Conservation (phyloP, 805 yeast genomes). For the Candida piceae region DNA sequence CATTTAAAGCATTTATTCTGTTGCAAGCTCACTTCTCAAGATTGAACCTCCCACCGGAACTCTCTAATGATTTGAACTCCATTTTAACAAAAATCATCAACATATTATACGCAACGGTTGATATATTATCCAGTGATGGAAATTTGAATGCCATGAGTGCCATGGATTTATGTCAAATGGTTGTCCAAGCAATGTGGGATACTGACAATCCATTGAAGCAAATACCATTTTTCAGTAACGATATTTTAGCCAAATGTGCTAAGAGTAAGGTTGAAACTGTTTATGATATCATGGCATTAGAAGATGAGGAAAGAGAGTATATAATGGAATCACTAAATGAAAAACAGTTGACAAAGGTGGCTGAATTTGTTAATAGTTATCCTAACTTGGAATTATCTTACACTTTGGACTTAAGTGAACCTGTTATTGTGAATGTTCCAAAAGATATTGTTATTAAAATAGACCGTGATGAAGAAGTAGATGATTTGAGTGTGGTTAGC, state of each 20-base stretch:
- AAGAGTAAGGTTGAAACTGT: conserved; percentile 60
- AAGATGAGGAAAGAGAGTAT: conserved; percentile 55
- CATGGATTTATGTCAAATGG: conserved; percentile 86
- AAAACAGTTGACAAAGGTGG: conserved; percentile 56
- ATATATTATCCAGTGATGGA: conserved; percentile 77
- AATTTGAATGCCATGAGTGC: conserved; percentile 69
- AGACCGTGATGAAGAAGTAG: conserved; percentile 73
- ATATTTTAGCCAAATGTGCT: conserved; percentile 49
- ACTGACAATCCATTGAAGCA: conserved; percentile 74
- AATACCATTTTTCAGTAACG: conserved; percentile 59
- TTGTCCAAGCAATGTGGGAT: conserved; percentile 83
- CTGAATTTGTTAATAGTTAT: conserved; percentile 82
- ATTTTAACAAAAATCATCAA: conserved; percentile 47
- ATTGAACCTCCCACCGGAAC: conserved; percentile 53
- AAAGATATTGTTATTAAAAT: conserved; percentile 43
- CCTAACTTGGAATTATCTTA: conserved; percentile 77
- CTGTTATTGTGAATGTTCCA: conserved; percentile 41
- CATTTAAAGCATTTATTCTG: conserved; percentile 66
- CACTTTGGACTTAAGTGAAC: conserved; percentile 38
- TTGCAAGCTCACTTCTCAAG: conserved; percentile 81
- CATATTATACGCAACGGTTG: conserved; percentile 64
- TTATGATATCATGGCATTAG: conserved; percentile 72
- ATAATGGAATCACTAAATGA: conserved; percentile 51
- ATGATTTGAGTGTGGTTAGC: conserved; percentile 53
- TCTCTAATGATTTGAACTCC: conserved; percentile 48